Evolutionary conservation across 106 monocot genomes (phyloP).

Genomic region (Agapanthus africanus): DNA sequence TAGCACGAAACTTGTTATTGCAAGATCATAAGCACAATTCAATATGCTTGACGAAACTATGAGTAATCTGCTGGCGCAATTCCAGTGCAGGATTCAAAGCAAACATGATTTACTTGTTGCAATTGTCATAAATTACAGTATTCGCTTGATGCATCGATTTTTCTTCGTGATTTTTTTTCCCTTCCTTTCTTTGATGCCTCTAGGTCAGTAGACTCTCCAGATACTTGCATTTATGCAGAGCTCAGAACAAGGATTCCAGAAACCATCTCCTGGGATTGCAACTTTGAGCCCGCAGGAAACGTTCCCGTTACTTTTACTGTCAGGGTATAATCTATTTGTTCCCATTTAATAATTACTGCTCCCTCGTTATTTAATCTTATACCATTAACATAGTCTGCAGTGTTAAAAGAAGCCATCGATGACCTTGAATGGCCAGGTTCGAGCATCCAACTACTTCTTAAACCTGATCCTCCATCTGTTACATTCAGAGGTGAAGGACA

Average conservation of each 20-base stretch:
- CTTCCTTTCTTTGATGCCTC: neutral
- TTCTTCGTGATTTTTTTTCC: too few relatives aligned
- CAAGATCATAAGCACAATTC: neutral
- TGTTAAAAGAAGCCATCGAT: slow-evolving; percentile 92
- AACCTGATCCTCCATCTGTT: slow-evolving; percentile 79
- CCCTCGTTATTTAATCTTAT: too few relatives aligned
- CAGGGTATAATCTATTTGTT: slow-evolving; percentile 53
- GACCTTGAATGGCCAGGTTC: slow-evolving; percentile 98
- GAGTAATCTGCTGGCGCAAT: neutral
- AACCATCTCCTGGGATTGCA: slow-evolving; percentile 86
- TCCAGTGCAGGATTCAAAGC: neutral
- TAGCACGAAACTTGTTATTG: neutral
- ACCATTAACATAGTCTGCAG: slow-evolving; percentile 40
- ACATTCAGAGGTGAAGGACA: slow-evolving; percentile 86
- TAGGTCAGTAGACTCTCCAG: slow-evolving; percentile 78
- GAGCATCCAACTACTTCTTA: slow-evolving; percentile 71
- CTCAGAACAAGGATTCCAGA: slow-evolving; percentile 96
- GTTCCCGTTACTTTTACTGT: slow-evolving; percentile 72
- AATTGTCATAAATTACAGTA: neutral
- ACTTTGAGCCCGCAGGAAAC: slow-evolving; percentile 64
- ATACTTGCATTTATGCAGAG: slow-evolving; percentile 87
- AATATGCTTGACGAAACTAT: slow-evolving; percentile 1
- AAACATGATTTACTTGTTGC: neutral
- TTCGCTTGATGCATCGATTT: neutral
- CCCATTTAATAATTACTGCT: too few relatives aligned